A percentile compares a stretch with the other conserved stretches of the same genome.
Conservation (phyloP, 2,329 filamentous ascomycete species). For the Beauveria sp. region DNA sequence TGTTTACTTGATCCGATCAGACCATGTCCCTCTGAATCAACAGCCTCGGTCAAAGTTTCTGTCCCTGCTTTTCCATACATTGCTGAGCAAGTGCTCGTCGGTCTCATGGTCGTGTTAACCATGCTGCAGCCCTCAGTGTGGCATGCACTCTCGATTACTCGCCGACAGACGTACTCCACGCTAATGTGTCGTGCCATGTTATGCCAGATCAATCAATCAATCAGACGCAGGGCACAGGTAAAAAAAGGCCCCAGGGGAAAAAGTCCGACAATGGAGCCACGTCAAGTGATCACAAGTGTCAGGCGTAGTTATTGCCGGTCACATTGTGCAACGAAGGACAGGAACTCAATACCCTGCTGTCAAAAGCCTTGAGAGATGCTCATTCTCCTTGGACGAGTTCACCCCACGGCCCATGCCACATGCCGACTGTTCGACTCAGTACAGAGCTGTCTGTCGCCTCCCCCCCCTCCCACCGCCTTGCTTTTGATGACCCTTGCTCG, state of each 20-base stretch:
- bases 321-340: neutral
- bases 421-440: neutral
- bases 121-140: neutral
- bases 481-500: neutral
- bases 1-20: neutral
- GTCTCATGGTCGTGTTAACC: neutral
- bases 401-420: neutral
- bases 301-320: neutral
- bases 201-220: slow-evolving; percentile 6
- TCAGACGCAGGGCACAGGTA: neutral
- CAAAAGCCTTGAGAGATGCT: neutral
- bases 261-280: neutral
- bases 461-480: neutral
- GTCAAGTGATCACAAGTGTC: neutral
- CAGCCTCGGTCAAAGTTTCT: neutral
- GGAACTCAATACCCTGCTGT: neutral
- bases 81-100: neutral
- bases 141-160: neutral
- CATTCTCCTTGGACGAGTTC: neutral
- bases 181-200: neutral
- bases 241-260: neutral
- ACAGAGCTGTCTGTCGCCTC: neutral
- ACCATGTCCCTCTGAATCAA: neutral
- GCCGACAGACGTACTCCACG: neutral
- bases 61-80: neutral